Conservation (phyloP, 257 asterid species). For the Nicotiana noctiflora region DNA sequence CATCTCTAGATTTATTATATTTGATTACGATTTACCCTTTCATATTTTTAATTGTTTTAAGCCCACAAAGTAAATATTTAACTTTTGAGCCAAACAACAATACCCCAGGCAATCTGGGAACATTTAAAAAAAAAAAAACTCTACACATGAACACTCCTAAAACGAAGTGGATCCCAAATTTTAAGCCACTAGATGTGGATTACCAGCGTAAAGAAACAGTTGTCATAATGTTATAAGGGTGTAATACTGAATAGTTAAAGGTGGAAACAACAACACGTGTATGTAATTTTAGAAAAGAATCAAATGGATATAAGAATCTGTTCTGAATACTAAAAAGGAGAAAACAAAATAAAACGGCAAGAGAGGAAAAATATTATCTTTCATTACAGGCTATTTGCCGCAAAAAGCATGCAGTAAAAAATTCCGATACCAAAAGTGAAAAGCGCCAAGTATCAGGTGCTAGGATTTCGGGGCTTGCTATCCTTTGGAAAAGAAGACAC, state of each 20-base stretch:
- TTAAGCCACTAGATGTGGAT: too few species aligned
- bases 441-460: slow-evolving; percentile 20
- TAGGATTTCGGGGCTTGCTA: background rate
- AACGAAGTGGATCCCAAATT: too few species aligned
- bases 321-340: background rate
- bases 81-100: too few species aligned
- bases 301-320: slow-evolving; percentile 9
- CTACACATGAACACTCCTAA: too few species aligned
- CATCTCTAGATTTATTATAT: too few species aligned
- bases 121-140: too few species aligned
- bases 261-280: slow-evolving; percentile 2
- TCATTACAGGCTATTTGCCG: slow-evolving; percentile 27
- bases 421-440: slow-evolving; percentile 5
- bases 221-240: background rate
- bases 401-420: slow-evolving; percentile 26
- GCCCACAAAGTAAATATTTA: too few species aligned
- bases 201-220: too few species aligned
- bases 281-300: background rate
- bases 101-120: too few species aligned
- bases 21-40: too few species aligned
- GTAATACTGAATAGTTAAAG: background rate
- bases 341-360: background rate
- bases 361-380: background rate
- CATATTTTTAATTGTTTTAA: too few species aligned
- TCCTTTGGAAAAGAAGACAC: background rate